Percentiles rank a stretch among this genome's conserved stretches.
These are phyloP conservation scores for Stephania cephalantha DNA, from an alignment of 164 flowering plant species.

Conservation along the genomic window DNA sequence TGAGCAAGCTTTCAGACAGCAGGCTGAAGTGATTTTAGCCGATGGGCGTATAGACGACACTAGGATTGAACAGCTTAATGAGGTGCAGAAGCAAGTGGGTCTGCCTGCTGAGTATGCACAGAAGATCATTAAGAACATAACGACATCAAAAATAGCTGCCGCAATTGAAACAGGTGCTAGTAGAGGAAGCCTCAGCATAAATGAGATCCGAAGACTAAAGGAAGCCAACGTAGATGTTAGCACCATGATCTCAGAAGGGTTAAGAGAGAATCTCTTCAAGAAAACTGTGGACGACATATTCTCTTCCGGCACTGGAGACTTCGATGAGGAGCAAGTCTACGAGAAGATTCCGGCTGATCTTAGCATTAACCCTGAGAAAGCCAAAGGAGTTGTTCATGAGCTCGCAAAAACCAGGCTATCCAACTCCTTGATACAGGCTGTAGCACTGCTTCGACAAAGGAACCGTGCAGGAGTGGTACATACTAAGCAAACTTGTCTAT, in stretches of 20 bases:
- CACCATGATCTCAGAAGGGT: constrained; percentile 57
- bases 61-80: constrained; percentile 64
- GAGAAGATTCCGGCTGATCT: constrained; percentile 75
- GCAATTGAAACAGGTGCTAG: constrained; percentile 76
- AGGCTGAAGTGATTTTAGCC: constrained; percentile 93
- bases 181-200: constrained; percentile 66
- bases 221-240: constrained; percentile 64
- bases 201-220: constrained; percentile 82
- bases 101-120: constrained; percentile 71
- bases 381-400: constrained; percentile 63
- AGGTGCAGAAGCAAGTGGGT: constrained; percentile 77
- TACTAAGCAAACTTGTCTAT: constrained; percentile 2
- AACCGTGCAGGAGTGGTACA: constrained; percentile 74
- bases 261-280: constrained; percentile 73
- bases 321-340: constrained; percentile 80
- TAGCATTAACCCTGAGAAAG: constrained; percentile 61
- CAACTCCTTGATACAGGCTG: constrained; percentile 81
- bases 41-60: constrained; percentile 88
- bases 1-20: constrained; percentile 74
- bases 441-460: constrained; percentile 70
- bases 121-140: constrained; percentile 74
- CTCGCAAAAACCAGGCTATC: constrained; percentile 66
- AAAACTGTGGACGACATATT: constrained; percentile 82
- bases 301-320: constrained; percentile 96
- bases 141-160: constrained; percentile 75